Evolutionary conservation across 2,329 filamentous ascomycete species (phyloP), one percentile per base, ranked within the genome.

Genomic region (Stagonosporopsis tanaceti): DNA sequence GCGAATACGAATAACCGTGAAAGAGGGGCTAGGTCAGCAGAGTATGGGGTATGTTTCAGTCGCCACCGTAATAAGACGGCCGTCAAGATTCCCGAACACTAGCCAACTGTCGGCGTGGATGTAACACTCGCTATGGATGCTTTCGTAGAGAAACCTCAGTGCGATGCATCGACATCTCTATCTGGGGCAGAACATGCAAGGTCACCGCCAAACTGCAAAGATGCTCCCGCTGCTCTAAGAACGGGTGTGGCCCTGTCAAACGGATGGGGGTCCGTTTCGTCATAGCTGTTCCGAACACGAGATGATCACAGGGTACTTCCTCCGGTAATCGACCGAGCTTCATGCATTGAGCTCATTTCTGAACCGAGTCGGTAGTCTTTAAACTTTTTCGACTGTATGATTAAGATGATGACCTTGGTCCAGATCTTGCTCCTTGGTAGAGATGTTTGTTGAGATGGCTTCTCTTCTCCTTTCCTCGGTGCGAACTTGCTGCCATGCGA

Each of bases 401-500:
- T 45, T 47, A 15, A 50, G 28, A 20, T 55, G 55, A 41, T 57
- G 32, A 22, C 40, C 28, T 9, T 54, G 51, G 12, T 59, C 59
- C 32, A 56, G 41, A 45, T 63, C 61, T 3, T 53, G 50, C 27
- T 47, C 59, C 38, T 63, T 63, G 2, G 44, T 53, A 12, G 42
- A 34, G 24, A 55, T 28, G 6, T 37, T 47, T 4, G 55, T 47
- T 9, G 51, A 46, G 20, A 48, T 58, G 6, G 52, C 53, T n/a
- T 54, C 61, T 3, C 45, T 41, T 28, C 71, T 67, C 59, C 60
- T 71, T 57, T 67, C 77, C 63, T 81, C 79, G 11, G 76, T 73
- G 48, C 77, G 71, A 11, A 63, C 60, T 8, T 79, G 77, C 63
- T 82, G 73, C 65, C 79, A 85, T 1, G 83, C 77, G 39, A 89